Evolutionary conservation across 129 eudicot genomes (phyloP).

Genomic region (Deinandra increscens): DNA sequence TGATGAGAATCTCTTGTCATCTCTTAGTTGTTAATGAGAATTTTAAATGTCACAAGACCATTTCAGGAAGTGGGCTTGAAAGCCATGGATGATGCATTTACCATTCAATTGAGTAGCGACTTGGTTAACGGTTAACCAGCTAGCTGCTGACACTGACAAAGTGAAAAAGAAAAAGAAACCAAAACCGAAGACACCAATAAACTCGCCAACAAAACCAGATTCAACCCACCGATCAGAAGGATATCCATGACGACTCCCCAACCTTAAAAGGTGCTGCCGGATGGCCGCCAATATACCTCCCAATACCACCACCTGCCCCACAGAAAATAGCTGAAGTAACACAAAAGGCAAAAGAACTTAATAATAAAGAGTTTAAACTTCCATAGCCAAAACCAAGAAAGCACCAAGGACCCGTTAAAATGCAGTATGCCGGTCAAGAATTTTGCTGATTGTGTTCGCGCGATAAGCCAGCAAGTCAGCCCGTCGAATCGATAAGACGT

Average conservation of each 20-base stretch:
- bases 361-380: constrained; percentile 84
- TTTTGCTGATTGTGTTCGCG: constrained; percentile 73
- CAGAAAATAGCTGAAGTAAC: constrained; percentile 69
- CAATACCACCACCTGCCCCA: constrained; percentile 36
- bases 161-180: constrained; percentile 73
- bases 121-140: constrained; percentile 67
- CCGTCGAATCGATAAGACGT: constrained; percentile 32
- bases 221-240: constrained; percentile 21
- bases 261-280: constrained; percentile 39
- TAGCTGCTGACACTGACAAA: constrained; percentile 54
- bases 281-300: constrained; percentile 74
- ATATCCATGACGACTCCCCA: constrained; percentile 37
- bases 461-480: constrained; percentile 52
- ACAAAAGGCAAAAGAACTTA: constrained; percentile 79
- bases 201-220: constrained; percentile 35
- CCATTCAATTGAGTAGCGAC: constrained; percentile 69
- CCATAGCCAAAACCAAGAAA: constrained; percentile 68
- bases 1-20: too few relatives aligned
- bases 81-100: constrained; percentile 65
- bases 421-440: constrained; percentile 54
- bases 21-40: too few relatives aligned
- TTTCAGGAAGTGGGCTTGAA: constrained; percentile 24
- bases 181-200: constrained; percentile 48
- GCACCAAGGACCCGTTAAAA: constrained; percentile 62
- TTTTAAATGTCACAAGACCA: not conserved